Evolutionary conservation across 768 basidiomycete genomes (phyloP), one percentile per base, ranked within the genome.

Genomic region (Kockovaella imperatae): DNA sequence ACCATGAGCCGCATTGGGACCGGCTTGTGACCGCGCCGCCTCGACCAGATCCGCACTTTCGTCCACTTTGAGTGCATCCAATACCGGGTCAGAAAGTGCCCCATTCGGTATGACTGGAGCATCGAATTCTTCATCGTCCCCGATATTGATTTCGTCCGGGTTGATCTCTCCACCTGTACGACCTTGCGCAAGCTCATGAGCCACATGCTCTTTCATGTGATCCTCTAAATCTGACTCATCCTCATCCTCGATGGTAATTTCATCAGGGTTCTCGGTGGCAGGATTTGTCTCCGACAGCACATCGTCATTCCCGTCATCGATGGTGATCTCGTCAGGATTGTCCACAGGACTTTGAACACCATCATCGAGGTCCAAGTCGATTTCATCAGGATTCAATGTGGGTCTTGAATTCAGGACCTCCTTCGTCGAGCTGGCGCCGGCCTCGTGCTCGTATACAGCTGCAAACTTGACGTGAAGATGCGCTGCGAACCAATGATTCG

Each of bases 401-500:
- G n/a, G n/a, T n/a, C n/a, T n/a, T n/a, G n/a, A n/a, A n/a, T n/a
- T n/a, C n/a, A n/a, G n/a, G n/a, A n/a, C n/a, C n/a, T n/a, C n/a
- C n/a, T n/a, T n/a, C n/a, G n/a, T n/a, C n/a, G n/a, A n/a, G n/a
- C n/a, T n/a, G n/a, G n/a, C n/a, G n/a, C n/a, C n/a, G n/a, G n/a
- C 20, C 5, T 25, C 32, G 45, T 73, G 73, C 1, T 63, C 49
- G 35, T 60, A 67, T 2, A 73, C 69, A 2, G 88, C 91, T 50
- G 88, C 83, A 60, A 84, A 96, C 42, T 84, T 82, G 40, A 83
- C 81, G 62, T 96, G 93, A 42, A 96, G 62, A 71, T 96, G 93
- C 0, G 89, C 91, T 3, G 87, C 72, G 68, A 95, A 95, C 93
- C 91, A 97, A 80, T 87, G 84, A 38, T 76, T 60, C 0, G 91